Evolutionary conservation across 805 yeast species (phyloP).

Genomic region (Yamadazyma endophytica): DNA sequence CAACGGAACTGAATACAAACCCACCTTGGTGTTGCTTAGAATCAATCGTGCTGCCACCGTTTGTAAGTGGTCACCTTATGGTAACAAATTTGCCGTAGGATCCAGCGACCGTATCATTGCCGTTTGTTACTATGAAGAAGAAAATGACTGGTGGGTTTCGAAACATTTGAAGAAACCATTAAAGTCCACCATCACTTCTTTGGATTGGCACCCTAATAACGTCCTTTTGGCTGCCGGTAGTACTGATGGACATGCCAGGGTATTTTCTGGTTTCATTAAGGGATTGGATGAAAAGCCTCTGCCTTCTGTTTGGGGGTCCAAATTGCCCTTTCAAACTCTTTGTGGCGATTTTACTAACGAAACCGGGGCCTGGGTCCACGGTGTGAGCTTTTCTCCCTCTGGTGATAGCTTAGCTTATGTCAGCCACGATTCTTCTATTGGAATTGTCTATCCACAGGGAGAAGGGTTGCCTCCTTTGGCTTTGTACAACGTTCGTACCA

Average conservation of each 20-base stretch:
- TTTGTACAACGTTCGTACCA: conserved; percentile 55
- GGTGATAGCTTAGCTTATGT: conserved; percentile 78
- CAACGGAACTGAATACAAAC: conserved; percentile 60
- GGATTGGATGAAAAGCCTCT: conserved; percentile 81
- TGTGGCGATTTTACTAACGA: conserved; percentile 72
- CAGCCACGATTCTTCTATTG: conserved; percentile 82
- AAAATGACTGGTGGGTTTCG: conserved; percentile 99
- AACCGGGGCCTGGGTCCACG: conserved; percentile 90
- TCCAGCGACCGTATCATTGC: conserved; percentile 93
- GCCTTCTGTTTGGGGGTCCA: conserved; percentile 87
- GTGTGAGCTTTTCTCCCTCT: conserved; percentile 75
- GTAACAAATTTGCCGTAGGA: conserved; percentile 95
- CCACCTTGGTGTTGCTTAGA: conserved; percentile 87
- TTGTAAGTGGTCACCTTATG: conserved; percentile 93
- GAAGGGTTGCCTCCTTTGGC: conserved; percentile 60
- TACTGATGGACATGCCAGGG: conserved; percentile 35
- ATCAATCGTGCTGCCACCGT: conserved; percentile 94
- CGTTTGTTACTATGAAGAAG: conserved; percentile 91
- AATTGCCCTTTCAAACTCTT: conserved; percentile 89
- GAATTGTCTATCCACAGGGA: conserved; percentile 73
- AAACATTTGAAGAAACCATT: conserved; percentile 96
- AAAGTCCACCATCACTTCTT: conserved; percentile 74
- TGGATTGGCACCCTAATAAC: conserved; percentile 92
- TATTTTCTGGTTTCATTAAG: conserved; percentile 68
- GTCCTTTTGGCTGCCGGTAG: conserved; percentile 88